Conservation (phyloP, 169 alveolate genomes). For the Plasmodium adleri region DNA sequence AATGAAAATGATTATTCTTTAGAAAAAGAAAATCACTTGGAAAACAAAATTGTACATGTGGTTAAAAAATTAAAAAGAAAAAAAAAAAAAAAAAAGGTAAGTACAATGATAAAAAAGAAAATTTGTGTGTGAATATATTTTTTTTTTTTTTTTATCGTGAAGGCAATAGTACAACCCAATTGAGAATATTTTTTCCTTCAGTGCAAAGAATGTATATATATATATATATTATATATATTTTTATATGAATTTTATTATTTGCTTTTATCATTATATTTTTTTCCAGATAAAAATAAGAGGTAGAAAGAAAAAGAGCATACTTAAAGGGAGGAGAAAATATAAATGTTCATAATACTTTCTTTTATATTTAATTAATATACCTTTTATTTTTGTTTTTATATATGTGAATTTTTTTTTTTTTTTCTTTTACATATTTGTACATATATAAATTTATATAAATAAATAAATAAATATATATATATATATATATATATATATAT, state of each 20-base stretch:
- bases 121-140: conserved; percentile 4
- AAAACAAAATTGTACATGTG: conserved; percentile 47
- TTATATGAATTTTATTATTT: neutral
- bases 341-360: too few relatives aligned
- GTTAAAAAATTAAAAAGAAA: conserved; percentile 52
- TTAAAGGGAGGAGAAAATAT: conserved; percentile 10
- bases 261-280: neutral
- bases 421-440: neutral
- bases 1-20: conserved; percentile 33
- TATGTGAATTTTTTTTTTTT: conserved; percentile 7
- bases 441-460: neutral
- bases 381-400: conserved; percentile 1
- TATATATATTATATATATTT: neutral
- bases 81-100: conserved; percentile 63
- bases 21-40: conserved; percentile 41
- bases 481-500: neutral
- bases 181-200: neutral
- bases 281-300: conserved; percentile 29
- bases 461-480: neutral
- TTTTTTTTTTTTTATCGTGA: conserved; percentile 15
- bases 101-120: neutral
- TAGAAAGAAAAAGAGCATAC: conserved; percentile 26
- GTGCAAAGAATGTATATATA: too few relatives aligned
- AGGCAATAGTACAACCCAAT: conserved; percentile 3
- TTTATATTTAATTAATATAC: neutral